Evolutionary conservation across 495 filamentous ascomycete genomes (phyloP).

Genomic region (Usnea hakonensis): DNA sequence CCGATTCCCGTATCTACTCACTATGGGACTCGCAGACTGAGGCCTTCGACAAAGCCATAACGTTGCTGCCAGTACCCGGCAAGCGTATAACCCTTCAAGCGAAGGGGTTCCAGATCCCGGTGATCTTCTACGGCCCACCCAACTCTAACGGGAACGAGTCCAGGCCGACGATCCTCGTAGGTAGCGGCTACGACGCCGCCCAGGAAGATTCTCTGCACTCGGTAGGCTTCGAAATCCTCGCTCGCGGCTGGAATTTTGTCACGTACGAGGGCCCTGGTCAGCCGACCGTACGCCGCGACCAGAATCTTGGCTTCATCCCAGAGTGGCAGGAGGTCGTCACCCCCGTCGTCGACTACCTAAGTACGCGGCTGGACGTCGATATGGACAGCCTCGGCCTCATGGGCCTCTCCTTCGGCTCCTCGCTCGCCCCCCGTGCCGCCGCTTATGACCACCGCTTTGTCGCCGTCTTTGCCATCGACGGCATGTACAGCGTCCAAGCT

Average conservation of each 20-base stretch:
- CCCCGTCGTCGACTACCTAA: conserved; percentile 1
- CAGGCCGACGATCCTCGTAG: conserved; percentile 33
- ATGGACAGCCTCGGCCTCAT: background rate
- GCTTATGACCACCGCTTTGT: background rate
- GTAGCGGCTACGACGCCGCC: conserved; percentile 36
- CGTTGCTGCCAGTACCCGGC: conserved; percentile 32
- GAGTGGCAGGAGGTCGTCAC: conserved; percentile 36
- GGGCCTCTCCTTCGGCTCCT: background rate
- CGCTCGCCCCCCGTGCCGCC: background rate
- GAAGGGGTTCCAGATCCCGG: conserved; percentile 28
- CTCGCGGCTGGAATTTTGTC: conserved; percentile 41
- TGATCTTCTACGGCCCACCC: conserved; percentile 27
- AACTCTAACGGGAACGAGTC: background rate
- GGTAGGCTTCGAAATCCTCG: conserved; percentile 29
- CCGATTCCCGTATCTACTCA: conserved; percentile 27
- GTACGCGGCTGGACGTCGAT: background rate
- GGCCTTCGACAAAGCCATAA: conserved; percentile 37
- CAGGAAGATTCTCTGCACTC: conserved; percentile 41
- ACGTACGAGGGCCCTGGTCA: conserved; percentile 47
- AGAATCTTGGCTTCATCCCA: conserved; percentile 41
- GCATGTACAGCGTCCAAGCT: background rate
- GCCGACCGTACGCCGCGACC: conserved; percentile 35
- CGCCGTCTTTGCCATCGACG: conserved; percentile 1
- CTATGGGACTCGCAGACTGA: conserved; percentile 39
- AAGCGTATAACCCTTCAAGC: conserved; percentile 29